Percentiles rank a stretch among this genome's conserved stretches.
phyloP scores from a whole-genome alignment of 306 rosid species.

The Rosa chinensis region DNA sequence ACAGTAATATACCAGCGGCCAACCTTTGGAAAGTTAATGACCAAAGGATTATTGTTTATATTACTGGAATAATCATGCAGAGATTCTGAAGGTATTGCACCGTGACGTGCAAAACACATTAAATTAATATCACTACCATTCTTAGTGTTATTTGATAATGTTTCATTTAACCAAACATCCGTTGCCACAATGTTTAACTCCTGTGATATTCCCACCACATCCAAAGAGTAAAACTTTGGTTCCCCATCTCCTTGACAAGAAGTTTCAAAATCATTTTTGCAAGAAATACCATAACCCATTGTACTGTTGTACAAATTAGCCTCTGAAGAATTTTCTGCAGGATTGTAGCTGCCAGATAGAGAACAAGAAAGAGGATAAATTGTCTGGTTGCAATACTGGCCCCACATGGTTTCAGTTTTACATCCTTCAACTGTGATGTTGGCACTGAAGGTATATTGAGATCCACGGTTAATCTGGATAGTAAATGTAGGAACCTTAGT shows the following conservation, averaged over 20 bases:
- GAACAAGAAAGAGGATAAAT: constrained; percentile 73
- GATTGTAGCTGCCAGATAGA: constrained; percentile 34
- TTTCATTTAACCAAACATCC: constrained; percentile 49
- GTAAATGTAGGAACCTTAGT: constrained; percentile 16
- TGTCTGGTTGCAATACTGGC: constrained; percentile 78
- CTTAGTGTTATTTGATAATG: constrained; percentile 37
- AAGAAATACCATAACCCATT: constrained; percentile 40
- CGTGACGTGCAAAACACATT: constrained; percentile 74
- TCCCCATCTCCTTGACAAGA: constrained; percentile 62
- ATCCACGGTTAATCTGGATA: constrained; percentile 72
- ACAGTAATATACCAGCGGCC: constrained; percentile 78
- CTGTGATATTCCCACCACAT: constrained; percentile 56
- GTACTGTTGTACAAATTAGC: constrained; percentile 36
- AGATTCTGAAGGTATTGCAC: constrained; percentile 71
- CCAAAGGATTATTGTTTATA: constrained; percentile 53
- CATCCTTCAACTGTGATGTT: constrained; percentile 88
- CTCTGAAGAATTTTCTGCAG: constrained; percentile 27
- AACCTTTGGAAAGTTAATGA: constrained; percentile 61
- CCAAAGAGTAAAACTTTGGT: constrained; percentile 57
- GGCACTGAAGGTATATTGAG: constrained; percentile 66
- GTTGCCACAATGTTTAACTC: constrained; percentile 59
- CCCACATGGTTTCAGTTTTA: constrained; percentile 60
- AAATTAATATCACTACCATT: constrained; percentile 44
- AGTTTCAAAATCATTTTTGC: constrained; percentile 53
- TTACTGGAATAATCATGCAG: constrained; percentile 69